A percentile compares a stretch with the other conserved stretches of the same genome.
Evolutionary conservation across 1,284 basidiomycete genomes (phyloP).

Genomic region (Cryptococcus sp.): DNA sequence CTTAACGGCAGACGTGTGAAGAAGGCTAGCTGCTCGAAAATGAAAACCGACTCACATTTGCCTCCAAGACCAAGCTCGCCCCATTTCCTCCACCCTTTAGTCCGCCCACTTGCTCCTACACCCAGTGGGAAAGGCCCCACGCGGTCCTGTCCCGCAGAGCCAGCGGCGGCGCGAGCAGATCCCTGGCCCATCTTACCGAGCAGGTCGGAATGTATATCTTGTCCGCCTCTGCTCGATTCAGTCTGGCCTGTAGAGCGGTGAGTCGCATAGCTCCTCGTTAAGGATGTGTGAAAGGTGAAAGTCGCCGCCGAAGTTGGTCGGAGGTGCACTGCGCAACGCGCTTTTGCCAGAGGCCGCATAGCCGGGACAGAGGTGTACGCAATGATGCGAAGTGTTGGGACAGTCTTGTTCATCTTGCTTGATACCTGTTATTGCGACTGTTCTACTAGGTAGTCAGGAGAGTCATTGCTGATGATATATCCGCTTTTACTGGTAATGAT

Average conservation of each 20-base stretch:
- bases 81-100: constrained; percentile 62
- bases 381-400: no score
- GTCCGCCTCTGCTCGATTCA: no score
- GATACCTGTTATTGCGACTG: no score
- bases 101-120: constrained; percentile 61
- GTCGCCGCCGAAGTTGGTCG: no score
- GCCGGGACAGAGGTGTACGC: no score
- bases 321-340: no score
- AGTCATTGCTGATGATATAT: not conserved
- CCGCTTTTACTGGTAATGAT: not conserved
- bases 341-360: no score
- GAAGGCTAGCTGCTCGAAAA: not conserved
- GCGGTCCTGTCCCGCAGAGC: constrained; percentile 24
- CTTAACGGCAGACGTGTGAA: not conserved
- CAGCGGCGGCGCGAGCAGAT: constrained; percentile 25
- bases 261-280: no score
- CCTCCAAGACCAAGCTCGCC: constrained; percentile 75
- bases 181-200: constrained; percentile 25
- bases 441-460: not conserved
- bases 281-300: no score
- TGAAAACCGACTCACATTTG: constrained; percentile 65
- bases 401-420: no score
- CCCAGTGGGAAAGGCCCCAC: constrained; percentile 83
- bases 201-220: constrained; percentile 20
- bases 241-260: no score